Evolutionary conservation across 164 flowering plant genomes (phyloP), one percentile per base, ranked within the genome.

Genomic region (Chimonanthus salicifolius): DNA sequence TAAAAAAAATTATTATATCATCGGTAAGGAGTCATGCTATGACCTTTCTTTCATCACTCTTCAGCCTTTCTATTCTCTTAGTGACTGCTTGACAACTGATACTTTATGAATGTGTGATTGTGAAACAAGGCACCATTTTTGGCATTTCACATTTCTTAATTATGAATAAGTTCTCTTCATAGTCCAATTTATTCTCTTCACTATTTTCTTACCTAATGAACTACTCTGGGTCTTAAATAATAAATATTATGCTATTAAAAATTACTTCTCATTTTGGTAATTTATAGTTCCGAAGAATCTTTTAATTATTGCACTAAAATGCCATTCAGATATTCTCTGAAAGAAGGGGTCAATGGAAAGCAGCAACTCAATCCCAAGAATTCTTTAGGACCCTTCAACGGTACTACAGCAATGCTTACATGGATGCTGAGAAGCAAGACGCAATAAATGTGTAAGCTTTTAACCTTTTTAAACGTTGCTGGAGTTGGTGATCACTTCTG

Each of bases 341-440:
- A 80, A 87, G 85, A 82, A 87, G 97, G 80, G 99, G 99, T 74
- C 97, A 94, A 64, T 92, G 97, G 97, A 94, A 85, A 81, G 89
- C 95, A 49, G 93, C 97, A 68, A 88, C 89, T 5, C 97, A 89
- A 64, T 90, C 97, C 20, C 95, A 94, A 73, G 99, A 96, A 70
- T 83, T 96, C 69, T 83, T 94, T 49, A 85, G 95, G 87, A 87
- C 93, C 60, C 81, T 96, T 60, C 98, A 92, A 69, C 91, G 98
- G 3, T 92, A 86, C 77, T 94, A 86, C 71, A 94, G 87, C 76
- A 96, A 92, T 81, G 89, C 97, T 50, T 96, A 90, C 82, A 81
- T 90, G 97, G 99, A 96, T 86, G 87, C 88, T 72, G 95, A 88
- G 80, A 96, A 96, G 76, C 99, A 96, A 81, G 88, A 88, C 78